Evolutionary conservation across 2,329 filamentous ascomycete species (phyloP).

Genomic region (Colletotrichum filicis): DNA sequence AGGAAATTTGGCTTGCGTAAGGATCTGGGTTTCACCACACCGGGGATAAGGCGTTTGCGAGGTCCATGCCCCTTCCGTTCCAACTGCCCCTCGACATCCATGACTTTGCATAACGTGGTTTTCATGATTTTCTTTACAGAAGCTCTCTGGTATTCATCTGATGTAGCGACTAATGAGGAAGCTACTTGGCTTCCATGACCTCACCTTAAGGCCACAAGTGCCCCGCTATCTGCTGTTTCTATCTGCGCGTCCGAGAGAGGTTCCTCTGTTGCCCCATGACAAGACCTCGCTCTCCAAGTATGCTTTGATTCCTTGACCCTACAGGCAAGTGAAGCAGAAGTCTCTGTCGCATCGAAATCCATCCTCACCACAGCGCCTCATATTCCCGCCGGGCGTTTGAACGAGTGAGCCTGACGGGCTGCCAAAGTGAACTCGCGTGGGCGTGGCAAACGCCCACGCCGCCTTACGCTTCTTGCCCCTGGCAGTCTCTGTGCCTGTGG

Average conservation of each 20-base stretch:
- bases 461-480: slow-evolving; percentile 24
- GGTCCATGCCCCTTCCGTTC: slow-evolving; percentile 14
- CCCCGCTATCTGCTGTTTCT: background rate
- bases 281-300: background rate
- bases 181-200: slow-evolving; percentile 12
- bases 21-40: slow-evolving; percentile 15
- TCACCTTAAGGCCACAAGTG: background rate
- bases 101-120: slow-evolving; percentile 29
- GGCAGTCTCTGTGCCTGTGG: background rate
- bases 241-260: background rate
- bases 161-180: slow-evolving; percentile 35
- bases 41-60: slow-evolving; percentile 25
- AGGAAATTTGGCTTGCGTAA: slow-evolving; percentile 19
- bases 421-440: slow-evolving; percentile 14
- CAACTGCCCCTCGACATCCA: background rate
- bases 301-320: background rate
- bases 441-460: slow-evolving; percentile 28
- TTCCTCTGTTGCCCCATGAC: background rate
- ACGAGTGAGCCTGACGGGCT: slow-evolving; percentile 42
- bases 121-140: slow-evolving; percentile 29
- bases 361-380: slow-evolving; percentile 63
- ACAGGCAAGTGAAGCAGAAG: slow-evolving; percentile 70
- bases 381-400: slow-evolving; percentile 61
- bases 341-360: slow-evolving; percentile 66
- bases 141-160: slow-evolving; percentile 31